Evolutionary conservation across 2,329 filamentous ascomycete genomes (phyloP), one percentile per base, ranked within the genome.

Genomic region (Aspergillus novoparasiticus): DNA sequence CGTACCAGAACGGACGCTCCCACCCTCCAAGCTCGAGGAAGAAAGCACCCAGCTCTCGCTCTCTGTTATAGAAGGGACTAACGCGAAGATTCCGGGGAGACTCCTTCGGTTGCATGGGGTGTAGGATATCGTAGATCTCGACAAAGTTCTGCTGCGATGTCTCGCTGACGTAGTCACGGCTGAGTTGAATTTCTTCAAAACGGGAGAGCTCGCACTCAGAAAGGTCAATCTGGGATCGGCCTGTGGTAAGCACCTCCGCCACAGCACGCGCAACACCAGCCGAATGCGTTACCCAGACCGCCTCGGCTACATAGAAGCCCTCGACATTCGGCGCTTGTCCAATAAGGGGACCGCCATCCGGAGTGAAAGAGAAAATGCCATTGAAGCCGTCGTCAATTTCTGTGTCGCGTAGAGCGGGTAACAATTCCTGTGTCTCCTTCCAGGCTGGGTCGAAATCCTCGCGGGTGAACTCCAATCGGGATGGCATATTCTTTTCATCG

Each of bases 251-350:
- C 0, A 87, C 70, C 69, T 89, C 82, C 0, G 87, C 87, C 1
- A 89, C 71, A 0, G 87, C 86, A 30, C 85, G 83, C 10, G 87
- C 87, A 1, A 89, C 84, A 28, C 87, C 87, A 0, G 86, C 86
- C 0, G 87, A 89, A 66, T 89, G 87, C 21, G 87, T 89, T 0
- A 89, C 87, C 87, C 87, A 89, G 0, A 89, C 86, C 6, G 87
- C 87, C 68, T 89, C 87, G 0, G 87, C 87, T 1, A 89, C 85
- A 67, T 82, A 89, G 74, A 89, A 89, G 14, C 85, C 85, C 53
- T 88, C 84, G 0, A 89, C 73, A 16, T 81, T 82, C 8, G 87
- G 86, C 0, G 85, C 80, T 68, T 85, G 81, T 3, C 87, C 87
- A 2, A 89, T 79, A 0, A 89, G 79, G 0, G 87, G 84, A 0